Conservation (phyloP, 768 basidiomycete genomes). For the Kwoniella dejecticola region DNA sequence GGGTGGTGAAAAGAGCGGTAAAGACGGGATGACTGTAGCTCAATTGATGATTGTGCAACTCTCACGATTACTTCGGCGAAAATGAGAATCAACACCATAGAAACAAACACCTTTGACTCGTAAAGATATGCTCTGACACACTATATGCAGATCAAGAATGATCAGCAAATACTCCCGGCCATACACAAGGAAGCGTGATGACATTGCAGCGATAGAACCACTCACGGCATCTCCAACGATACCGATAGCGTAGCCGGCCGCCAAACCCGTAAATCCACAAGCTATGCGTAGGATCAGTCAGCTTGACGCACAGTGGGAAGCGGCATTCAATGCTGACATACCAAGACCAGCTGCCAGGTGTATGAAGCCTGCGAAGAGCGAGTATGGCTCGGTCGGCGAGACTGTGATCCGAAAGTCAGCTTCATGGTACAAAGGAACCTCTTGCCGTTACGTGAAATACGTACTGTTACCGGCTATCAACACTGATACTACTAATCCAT, state of each 20-base stretch:
- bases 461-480: constrained; percentile 74
- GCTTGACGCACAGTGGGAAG: too few species aligned
- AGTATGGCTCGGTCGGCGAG: constrained; percentile 66
- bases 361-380: constrained; percentile 82
- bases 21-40: neutral
- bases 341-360: constrained; percentile 85
- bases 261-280: constrained; percentile 85
- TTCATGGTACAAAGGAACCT: constrained; percentile 9
- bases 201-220: constrained; percentile 35
- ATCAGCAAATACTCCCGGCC: neutral
- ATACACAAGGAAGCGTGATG: neutral
- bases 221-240: constrained; percentile 88
- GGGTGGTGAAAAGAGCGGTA: neutral
- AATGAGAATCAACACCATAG: constrained; percentile 89
- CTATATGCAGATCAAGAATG: constrained; percentile 57
- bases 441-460: constrained; percentile 39
- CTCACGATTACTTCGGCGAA: constrained; percentile 78
- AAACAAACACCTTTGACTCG: constrained; percentile 86
- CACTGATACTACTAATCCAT: constrained; percentile 92
- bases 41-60: neutral
- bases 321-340: too few species aligned
- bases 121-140: constrained; percentile 89
- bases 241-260: constrained; percentile 94
- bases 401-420: constrained; percentile 58
- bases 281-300: constrained; percentile 54